Base-by-base conservation (phyloP, 164 flowering plant genomes). In the Magnolia sinica region DNA sequence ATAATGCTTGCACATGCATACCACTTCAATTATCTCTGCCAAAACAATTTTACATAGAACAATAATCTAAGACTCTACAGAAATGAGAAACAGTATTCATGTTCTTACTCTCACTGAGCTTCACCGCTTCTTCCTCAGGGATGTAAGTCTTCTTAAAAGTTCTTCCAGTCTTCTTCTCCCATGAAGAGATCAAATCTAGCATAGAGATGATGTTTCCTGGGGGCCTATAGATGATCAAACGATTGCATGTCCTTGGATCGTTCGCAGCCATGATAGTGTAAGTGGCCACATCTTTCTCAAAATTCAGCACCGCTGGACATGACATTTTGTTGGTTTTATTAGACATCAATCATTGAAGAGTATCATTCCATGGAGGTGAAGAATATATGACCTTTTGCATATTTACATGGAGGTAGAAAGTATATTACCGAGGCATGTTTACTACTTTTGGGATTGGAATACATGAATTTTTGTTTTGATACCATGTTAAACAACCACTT, bases 151-250 rank as follows among this genome's bases (percentile, higher is more conserved):
- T 84, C 22, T 79, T 80, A 55, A 85, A 73, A 51, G 58, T 73
- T 29, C 74, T 71, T 58, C 83, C 81, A 0, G 78, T 82, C 71
- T 81, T 84, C 77, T 74, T 76, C 77, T 87, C 89, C 89, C 87
- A 87, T 16, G 70, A 76, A 24, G 81, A 80, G 69, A 84, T 75
- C 78, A 87, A 27, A 19, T 86, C 83, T 14, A 79, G 71, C 68
- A 82, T 84, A 8, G 87, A 75, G 3, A 82, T 31, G n/a, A 81
- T 76, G 70, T 87, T 87, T 71, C 59, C 67, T 0, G 75, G 79
- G 1, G 82, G 87, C 27, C 84, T 76, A 55, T 74, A 81, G 51
- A 79, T 76, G 22, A 83, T 83, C 11, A 79, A n/a, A 0, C 82
- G 73, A 37, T 87, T 84, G 76, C 77, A 73, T 13, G 84, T 29